Evolutionary conservation across 306 rosid genomes (phyloP), one percentile per base, ranked within the genome.

Genomic region (Leucaena leucocephala): DNA sequence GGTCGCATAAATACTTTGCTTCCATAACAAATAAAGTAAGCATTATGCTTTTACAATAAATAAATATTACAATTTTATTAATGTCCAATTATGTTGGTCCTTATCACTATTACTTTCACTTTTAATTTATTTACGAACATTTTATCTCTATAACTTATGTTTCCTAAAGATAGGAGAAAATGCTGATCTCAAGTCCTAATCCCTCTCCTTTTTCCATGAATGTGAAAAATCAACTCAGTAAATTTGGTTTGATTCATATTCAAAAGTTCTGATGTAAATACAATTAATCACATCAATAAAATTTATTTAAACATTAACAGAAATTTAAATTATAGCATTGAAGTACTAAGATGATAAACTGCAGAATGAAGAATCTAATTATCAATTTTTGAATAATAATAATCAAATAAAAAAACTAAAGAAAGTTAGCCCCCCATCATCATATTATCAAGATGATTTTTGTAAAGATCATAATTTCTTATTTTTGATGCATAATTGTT

Each of bases 401-500:
- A 55, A 19, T 55, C 27, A 19, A n/a, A 55, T 55, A 0, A 55
- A n/a, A n/a, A 55, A 19, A 55, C 19, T 55, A 19, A 55, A 55
- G 12, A 55, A 55, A 55, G 9, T 4, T 55, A 8, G 22, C 58
- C 16, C 5, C 19, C 8, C 33, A 55, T 13, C 52, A 48, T 13
- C 5, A 48, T 48, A 3, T 48, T 13, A 14, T 12, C 5, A 48
- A 48, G 16, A 48, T 12, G 6, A 27, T 27, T 27, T 27, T 27
- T 27, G 27, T 0, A 27, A 27, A 27, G 27, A 48, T 50, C 19
- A 74, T 36, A 2, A 38, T 80, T 86, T 91, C 94, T 86, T 76
- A 87, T 86, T 80, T 40, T 9, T 42, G 49, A 92, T 93, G 87
- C 78, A 87, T 27, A 27, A 27, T 89, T 80, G 92, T 82, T 87